Conservation (phyloP, 768 basidiomycete species). For the Suillus clintonianus region DNA sequence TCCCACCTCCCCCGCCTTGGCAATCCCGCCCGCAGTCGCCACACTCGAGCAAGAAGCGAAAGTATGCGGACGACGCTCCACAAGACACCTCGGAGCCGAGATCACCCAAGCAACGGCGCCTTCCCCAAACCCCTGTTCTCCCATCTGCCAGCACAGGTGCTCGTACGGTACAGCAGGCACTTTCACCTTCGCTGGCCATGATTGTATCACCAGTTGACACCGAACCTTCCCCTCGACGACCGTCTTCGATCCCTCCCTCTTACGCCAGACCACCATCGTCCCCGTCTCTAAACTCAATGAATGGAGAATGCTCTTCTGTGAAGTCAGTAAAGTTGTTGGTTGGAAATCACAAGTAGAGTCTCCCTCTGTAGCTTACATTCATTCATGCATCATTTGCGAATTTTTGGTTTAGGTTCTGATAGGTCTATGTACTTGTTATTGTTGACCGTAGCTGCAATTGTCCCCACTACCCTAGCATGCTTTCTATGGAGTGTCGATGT, state of each 20-base stretch:
- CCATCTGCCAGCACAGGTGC: conserved; percentile 24
- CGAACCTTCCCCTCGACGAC: conserved; percentile 32
- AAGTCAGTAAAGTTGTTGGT: conserved; percentile 32
- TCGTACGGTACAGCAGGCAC: conserved; percentile 35
- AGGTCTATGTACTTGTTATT: not conserved
- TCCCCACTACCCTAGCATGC: conserved; percentile 1
- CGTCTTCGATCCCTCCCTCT: conserved; percentile 23
- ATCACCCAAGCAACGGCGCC: conserved; percentile 35
- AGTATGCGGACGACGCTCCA: conserved; percentile 36
- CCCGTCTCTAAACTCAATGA: conserved; percentile 13
- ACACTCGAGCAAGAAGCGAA: conserved; percentile 35
- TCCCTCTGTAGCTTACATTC: not conserved
- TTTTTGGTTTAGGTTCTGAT: conserved; percentile 1
- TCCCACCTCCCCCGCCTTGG: conserved; percentile 36
- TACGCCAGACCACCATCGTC: conserved; percentile 18
- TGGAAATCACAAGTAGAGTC: conserved; percentile 32
- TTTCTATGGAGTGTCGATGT: conserved; percentile 5
- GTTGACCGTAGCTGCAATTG: not conserved
- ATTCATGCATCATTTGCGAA: not conserved
- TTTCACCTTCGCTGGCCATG: conserved; percentile 36
- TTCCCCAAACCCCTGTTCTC: conserved; percentile 35
- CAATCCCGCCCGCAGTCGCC: conserved; percentile 21
- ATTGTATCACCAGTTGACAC: conserved; percentile 36
- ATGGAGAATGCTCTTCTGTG: conserved; percentile 28
- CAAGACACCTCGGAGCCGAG: conserved; percentile 18